Percentiles rank a stretch among this genome's conserved stretches.
Evolutionary conservation across 2,329 filamentous ascomycete species (phyloP).

Genomic region (Colletotrichum sp.): DNA sequence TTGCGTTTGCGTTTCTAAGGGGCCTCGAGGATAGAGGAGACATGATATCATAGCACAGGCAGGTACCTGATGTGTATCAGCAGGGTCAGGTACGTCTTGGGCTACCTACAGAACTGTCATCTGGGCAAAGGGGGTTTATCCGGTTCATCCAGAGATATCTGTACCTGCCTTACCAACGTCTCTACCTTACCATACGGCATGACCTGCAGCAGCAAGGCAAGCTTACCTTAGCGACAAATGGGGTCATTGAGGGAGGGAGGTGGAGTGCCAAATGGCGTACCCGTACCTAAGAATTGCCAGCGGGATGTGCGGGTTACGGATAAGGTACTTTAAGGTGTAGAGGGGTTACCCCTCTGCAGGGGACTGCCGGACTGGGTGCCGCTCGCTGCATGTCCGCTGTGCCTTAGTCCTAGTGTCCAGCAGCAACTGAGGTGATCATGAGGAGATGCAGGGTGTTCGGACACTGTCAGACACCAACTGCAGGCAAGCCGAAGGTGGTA

Average conservation of each 20-base stretch:
- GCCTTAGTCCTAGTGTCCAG: neutral
- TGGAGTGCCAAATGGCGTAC: neutral
- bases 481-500: neutral
- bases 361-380: neutral
- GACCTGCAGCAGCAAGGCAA: neutral
- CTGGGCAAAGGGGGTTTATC: neutral
- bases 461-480: neutral
- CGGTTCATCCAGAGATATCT: neutral
- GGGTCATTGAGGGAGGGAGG: neutral
- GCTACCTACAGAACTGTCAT: neutral
- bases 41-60: neutral
- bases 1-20: neutral
- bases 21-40: neutral
- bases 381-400: neutral
- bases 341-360: constrained; percentile 12
- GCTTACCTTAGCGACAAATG: neutral
- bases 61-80: neutral
- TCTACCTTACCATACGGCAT: neutral
- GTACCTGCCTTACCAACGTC: neutral
- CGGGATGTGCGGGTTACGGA: constrained; percentile 7
- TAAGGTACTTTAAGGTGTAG: constrained; percentile 7
- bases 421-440: neutral
- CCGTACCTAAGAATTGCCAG: neutral
- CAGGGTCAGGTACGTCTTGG: neutral
- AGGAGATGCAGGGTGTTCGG: neutral